Conservation (phyloP, 108 stramenopile species). For the Nitzschia sp. region DNA sequence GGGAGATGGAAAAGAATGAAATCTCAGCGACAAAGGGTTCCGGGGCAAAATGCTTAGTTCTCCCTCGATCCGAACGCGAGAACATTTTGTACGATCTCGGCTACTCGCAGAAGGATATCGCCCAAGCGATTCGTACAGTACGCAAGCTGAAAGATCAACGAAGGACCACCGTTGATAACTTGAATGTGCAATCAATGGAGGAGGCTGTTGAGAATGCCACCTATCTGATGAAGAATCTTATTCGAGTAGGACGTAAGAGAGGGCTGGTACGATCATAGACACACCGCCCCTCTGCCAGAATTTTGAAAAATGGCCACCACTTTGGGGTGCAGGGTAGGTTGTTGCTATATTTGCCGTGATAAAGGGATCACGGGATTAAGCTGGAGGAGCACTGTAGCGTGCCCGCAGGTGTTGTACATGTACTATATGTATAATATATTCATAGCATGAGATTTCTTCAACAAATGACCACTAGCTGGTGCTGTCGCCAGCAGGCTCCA, state of each 20-base stretch:
- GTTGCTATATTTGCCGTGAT: no score
- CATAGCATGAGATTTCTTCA: no score
- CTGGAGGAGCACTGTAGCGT: no score
- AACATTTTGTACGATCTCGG: slow-evolving; percentile 13
- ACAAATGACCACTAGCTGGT: no score
- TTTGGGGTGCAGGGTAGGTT: no score
- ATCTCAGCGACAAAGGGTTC: not conserved
- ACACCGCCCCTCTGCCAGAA: no score
- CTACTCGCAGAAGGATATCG: slow-evolving; percentile 32
- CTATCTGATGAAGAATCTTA: slow-evolving; percentile 8
- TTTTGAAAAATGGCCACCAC: no score
- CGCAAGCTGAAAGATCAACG: slow-evolving; percentile 22
- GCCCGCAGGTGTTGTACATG: no score
- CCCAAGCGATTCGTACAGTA: slow-evolving; percentile 14
- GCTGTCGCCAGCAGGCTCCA: no score
- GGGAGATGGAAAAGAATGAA: slow-evolving; percentile 30
- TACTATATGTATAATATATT: no score
- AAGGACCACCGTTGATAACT: slow-evolving; percentile 30
- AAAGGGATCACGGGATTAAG: no score
- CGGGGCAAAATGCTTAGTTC: not conserved
- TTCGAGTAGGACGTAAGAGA: not conserved
- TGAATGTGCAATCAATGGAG: slow-evolving; percentile 17
- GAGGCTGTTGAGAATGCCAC: slow-evolving; percentile 29
- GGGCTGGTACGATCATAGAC: not conserved
- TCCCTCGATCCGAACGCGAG: slow-evolving; percentile 19